Percentiles rank a stretch among this genome's conserved stretches.
phyloP scores from a whole-genome alignment of 768 basidiomycete species.

The Tylopilus balloui region DNA sequence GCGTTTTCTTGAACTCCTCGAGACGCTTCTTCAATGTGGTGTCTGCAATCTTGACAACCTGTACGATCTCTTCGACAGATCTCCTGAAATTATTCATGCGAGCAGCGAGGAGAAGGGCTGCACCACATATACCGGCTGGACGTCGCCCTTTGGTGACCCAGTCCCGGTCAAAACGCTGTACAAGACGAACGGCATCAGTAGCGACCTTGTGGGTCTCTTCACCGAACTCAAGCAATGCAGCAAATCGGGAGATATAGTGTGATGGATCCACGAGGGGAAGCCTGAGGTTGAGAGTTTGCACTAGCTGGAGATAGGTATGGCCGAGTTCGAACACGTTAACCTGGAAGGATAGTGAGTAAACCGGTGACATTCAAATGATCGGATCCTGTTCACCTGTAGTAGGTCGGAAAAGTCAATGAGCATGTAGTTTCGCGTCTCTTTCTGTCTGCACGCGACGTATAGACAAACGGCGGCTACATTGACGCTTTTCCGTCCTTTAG shows the following conservation, averaged over 20 bases:
- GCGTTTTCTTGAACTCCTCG: conserved; percentile 91
- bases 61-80: conserved; percentile 92
- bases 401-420: conserved; percentile 98
- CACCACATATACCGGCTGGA: conserved; percentile 96
- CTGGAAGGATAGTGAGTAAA: conserved; percentile 36
- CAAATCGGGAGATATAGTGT: conserved; percentile 94
- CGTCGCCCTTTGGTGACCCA: conserved; percentile 97
- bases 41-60: conserved; percentile 99
- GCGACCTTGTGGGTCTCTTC: conserved; percentile 91
- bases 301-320: conserved; percentile 90
- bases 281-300: conserved; percentile 79
- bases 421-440: conserved; percentile 91
- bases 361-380: not conserved
- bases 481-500: conserved; percentile 84
- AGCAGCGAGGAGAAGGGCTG: conserved; percentile 89
- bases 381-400: conserved; percentile 56
- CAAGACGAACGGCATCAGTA: conserved; percentile 88
- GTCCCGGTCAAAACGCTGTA: conserved; percentile 90
- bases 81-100: conserved; percentile 98
- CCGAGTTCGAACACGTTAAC: conserved; percentile 98
- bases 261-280: conserved; percentile 92
- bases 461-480: conserved; percentile 96
- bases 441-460: conserved; percentile 89
- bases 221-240: conserved; percentile 91
- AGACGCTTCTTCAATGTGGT: conserved; percentile 88